Conservation (phyloP, 2,329 filamentous ascomycete species). For the Passalora sequoiae region DNA sequence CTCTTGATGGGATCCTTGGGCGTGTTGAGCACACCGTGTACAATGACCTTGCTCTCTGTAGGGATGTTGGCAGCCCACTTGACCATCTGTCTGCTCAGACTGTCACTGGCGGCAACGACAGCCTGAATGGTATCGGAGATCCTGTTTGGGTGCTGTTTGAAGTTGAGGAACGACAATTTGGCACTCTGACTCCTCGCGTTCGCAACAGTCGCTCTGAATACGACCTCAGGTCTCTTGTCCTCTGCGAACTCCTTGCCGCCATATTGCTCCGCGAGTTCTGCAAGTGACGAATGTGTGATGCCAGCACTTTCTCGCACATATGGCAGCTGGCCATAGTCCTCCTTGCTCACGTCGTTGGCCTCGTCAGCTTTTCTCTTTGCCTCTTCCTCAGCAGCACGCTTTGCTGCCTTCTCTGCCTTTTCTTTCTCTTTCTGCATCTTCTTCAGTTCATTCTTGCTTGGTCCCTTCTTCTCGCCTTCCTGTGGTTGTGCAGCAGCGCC, state of each 20-base stretch:
- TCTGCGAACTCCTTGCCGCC: conserved; percentile 36
- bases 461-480: conserved; percentile 41
- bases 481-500: conserved; percentile 18
- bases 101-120: conserved; percentile 59
- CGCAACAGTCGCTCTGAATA: conserved; percentile 75
- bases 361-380: conserved; percentile 62
- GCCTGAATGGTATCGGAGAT: conserved; percentile 63
- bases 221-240: conserved; percentile 51
- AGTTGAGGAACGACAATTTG: conserved; percentile 85
- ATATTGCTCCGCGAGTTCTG: conserved; percentile 57
- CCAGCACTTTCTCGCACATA: conserved; percentile 43
- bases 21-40: conserved; percentile 76
- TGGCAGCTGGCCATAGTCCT: conserved; percentile 72
- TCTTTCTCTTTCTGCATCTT: conserved; percentile 88
- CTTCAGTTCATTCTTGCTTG: conserved; percentile 76
- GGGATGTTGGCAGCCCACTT: conserved; percentile 77
- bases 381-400: conserved; percentile 63
- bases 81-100: conserved; percentile 78
- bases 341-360: conserved; percentile 60
- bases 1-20: conserved; percentile 85
- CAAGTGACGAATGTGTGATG: conserved; percentile 56
- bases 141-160: conserved; percentile 64
- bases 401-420: conserved; percentile 65
- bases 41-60: conserved; percentile 71
- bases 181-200: conserved; percentile 84